phyloP scores from a whole-genome alignment of 2,329 filamentous ascomycete species.

The Escovopsis sp. region DNA sequence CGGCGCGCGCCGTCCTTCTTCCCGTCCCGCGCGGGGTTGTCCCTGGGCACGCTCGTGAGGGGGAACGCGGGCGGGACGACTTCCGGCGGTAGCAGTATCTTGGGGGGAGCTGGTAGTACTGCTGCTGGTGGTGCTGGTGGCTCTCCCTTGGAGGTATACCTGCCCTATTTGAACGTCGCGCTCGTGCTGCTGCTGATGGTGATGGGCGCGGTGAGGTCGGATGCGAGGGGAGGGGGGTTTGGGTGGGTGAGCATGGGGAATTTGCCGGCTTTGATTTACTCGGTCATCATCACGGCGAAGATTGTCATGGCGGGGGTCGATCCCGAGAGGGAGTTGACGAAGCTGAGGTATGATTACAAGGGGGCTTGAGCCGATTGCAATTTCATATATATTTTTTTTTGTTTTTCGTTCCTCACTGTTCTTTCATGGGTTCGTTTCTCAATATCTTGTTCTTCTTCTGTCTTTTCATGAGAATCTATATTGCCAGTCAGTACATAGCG shows the following conservation, averaged over 20 bases:
- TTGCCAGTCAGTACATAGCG: too few species aligned
- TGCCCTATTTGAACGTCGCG: constrained; percentile 44
- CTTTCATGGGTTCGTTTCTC: background rate
- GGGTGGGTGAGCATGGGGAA: constrained; percentile 30
- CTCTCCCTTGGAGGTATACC: constrained; percentile 37
- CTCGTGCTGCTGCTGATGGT: constrained; percentile 38
- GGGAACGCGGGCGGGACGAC: constrained; percentile 3
- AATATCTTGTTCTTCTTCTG: too few species aligned
- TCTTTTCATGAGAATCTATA: too few species aligned
- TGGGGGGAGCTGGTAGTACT: too few species aligned
- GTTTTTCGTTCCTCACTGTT: background rate
- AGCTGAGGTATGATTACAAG: constrained; percentile 50
- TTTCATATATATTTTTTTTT: background rate
- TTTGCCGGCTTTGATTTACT: constrained; percentile 43
- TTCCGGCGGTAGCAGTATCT: constrained; percentile 6
- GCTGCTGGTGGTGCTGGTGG: constrained; percentile 9
- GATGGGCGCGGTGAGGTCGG: constrained; percentile 24
- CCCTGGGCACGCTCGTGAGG: constrained; percentile 11
- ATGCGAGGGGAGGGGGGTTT: constrained; percentile 17
- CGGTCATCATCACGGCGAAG: constrained; percentile 44
- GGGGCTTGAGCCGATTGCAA: constrained; percentile 33
- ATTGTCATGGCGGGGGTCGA: constrained; percentile 53
- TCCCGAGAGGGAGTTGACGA: constrained; percentile 46
- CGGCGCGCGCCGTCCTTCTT: background rate
- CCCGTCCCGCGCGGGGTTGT: constrained; percentile 1